Percentiles rank a stretch among this genome's conserved stretches.
Conservation (phyloP, 2,329 filamentous ascomycete species). For the Dissoconium aciculare region DNA sequence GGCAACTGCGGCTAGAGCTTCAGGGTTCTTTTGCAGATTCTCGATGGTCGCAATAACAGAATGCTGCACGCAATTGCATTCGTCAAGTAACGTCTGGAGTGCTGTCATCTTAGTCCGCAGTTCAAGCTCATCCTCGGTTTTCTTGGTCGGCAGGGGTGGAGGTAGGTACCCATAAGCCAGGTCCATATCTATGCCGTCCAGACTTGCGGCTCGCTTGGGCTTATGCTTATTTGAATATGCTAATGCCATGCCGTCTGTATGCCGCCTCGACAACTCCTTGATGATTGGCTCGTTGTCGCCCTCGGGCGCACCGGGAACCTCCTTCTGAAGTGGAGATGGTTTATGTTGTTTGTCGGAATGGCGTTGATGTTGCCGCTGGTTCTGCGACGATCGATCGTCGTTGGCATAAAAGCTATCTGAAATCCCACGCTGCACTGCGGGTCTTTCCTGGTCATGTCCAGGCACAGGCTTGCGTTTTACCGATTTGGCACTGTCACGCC, state of each 20-base stretch:
- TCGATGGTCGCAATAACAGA: conserved; percentile 70
- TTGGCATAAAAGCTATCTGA: conserved; percentile 33
- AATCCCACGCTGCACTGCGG: conserved; percentile 28
- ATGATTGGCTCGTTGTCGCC: conserved; percentile 19
- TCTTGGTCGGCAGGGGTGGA: conserved; percentile 44
- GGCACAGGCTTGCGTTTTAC: conserved; percentile 16
- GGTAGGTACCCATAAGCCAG: conserved; percentile 78
- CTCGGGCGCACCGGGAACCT: conserved; percentile 7
- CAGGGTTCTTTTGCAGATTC: conserved; percentile 66
- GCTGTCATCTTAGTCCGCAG: conserved; percentile 55
- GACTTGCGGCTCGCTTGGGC: conserved; percentile 24
- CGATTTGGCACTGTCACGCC: conserved; percentile 11
- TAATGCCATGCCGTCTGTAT: conserved; percentile 26
- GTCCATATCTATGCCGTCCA: conserved; percentile 63
- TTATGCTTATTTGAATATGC: conserved; percentile 5
- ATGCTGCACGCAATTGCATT: conserved; percentile 79
- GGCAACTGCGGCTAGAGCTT: conserved; percentile 85
- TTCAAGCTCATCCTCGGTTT: conserved; percentile 38
- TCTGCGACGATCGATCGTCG: conserved; percentile 20
- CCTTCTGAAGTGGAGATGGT: conserved; percentile 20
- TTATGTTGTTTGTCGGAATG: conserved; percentile 8
- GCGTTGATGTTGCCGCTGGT: conserved; percentile 4
- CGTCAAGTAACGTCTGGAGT: conserved; percentile 64
- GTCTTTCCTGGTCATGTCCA: conserved; percentile 4
- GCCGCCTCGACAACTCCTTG: conserved; percentile 29